phyloP scores from a whole-genome alignment of 1,284 basidiomycete genomes.

The Coniferiporia weirii region DNA sequence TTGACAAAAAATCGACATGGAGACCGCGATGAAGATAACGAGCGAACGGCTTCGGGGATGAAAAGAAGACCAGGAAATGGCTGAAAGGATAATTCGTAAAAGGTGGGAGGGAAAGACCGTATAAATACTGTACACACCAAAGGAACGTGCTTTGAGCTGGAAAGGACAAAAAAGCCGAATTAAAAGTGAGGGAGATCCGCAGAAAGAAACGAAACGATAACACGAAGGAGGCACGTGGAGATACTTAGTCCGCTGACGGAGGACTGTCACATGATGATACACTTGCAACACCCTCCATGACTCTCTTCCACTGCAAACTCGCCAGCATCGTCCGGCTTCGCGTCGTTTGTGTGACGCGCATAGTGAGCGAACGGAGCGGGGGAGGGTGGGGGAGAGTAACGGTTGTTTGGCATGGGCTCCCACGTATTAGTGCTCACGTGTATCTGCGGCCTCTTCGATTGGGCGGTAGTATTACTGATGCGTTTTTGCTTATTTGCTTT shows the following conservation, averaged over 20 bases:
- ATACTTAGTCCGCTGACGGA: background rate
- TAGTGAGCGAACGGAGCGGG: constrained; percentile 60
- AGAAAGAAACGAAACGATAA: background rate
- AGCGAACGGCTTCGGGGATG: background rate
- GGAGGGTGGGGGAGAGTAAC: constrained; percentile 36
- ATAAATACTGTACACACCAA: constrained; percentile 10
- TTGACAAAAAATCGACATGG: constrained; percentile 3
- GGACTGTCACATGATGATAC: constrained; percentile 17
- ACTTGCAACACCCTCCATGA: constrained; percentile 14
- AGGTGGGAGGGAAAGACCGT: background rate
- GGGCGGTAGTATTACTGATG: constrained; percentile 28
- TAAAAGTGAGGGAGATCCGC: background rate
- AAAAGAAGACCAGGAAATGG: background rate
- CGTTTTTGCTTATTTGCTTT: background rate
- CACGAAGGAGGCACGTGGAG: background rate
- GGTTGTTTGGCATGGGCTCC: constrained; percentile 13
- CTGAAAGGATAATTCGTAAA: background rate
- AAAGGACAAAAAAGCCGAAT: background rate
- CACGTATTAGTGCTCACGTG: constrained; percentile 4
- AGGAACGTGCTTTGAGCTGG: constrained; percentile 1
- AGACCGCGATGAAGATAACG: background rate
- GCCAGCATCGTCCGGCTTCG: background rate
- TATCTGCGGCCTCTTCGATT: constrained; percentile 25
- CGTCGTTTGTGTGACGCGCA: constrained; percentile 18
- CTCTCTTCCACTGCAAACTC: constrained; percentile 7